A percentile compares a stretch with the other conserved stretches of the same genome.
Evolutionary conservation across 768 basidiomycete species (phyloP).

Genomic region (Amanita exitialis): DNA sequence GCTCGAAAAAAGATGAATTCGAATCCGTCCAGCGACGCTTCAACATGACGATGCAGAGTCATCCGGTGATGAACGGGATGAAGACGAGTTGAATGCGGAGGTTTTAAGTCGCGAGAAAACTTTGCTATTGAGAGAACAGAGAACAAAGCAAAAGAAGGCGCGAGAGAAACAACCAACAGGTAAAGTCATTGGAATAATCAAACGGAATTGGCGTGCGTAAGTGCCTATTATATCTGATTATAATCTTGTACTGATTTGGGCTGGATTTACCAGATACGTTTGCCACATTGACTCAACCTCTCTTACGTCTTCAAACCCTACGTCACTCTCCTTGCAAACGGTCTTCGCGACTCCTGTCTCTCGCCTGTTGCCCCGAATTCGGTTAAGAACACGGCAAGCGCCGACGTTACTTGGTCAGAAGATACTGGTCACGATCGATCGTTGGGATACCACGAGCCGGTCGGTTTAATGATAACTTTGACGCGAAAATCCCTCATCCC

Average conservation of each 20-base stretch:
- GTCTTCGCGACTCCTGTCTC: constrained; percentile 94
- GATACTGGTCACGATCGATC: constrained; percentile 90
- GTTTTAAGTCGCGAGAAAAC: constrained; percentile 32
- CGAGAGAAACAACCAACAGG: constrained; percentile 86
- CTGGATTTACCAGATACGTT: constrained; percentile 51
- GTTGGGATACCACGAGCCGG: constrained; percentile 79
- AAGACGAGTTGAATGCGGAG: constrained; percentile 29
- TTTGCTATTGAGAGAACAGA: constrained; percentile 24
- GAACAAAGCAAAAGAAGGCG: constrained; percentile 13
- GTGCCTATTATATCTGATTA: constrained; percentile 18
- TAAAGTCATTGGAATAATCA: constrained; percentile 82
- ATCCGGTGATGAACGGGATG: constrained; percentile 48
- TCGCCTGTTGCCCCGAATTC: constrained; percentile 84
- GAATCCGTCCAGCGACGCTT: constrained; percentile 45
- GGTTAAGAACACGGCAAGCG: constrained; percentile 91
- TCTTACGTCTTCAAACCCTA: constrained; percentile 64
- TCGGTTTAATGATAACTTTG: not conserved
- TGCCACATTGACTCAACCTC: constrained; percentile 92
- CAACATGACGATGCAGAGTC: constrained; percentile 84
- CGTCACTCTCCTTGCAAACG: constrained; percentile 79
- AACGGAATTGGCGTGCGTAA: constrained; percentile 92
- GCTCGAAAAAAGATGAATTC: not conserved
- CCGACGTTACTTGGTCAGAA: constrained; percentile 84
- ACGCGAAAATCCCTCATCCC: not conserved
- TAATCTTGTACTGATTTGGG: not conserved